Base-by-base conservation (phyloP, 352 stramenopile species). In the Phytophthora podocarpi region DNA sequence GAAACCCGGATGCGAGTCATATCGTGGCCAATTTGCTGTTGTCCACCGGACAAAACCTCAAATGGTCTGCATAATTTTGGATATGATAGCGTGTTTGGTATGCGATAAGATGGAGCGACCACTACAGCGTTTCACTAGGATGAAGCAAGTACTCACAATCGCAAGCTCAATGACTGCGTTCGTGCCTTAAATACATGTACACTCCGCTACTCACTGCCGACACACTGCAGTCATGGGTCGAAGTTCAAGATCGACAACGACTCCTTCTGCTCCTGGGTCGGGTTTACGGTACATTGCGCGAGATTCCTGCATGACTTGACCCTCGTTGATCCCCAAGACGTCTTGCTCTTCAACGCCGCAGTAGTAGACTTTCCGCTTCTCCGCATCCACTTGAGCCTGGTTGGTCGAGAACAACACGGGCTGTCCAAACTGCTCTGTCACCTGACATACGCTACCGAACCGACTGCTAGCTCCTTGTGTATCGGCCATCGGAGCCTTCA, bases 321-420 rank as follows among this genome's bases (percentile, higher is more conserved):
- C 82, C 57, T 97, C 90, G 43, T 97, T 96, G 53, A 97, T 97
- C 27, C 82, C 91, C 6, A 96, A 59, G 11, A 97, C 89, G 31
- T 97, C 89, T 61, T 97, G 90, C 41, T 93, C 82, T 47, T 94
- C 84, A 1, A 40, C 40, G 0, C 87, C 87, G 28, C 87, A 95
- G 37, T 94, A 95, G 10, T 75, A 59, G 7, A 93, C 59, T 23
- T 72, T 74, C 2, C 80, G 57, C 46, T 92, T 92, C 31, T 93
- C 84, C 4, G 45, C 13, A 58, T 93, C 84, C 23, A 93, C 80
- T 60, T 88, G 67, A 1, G 74, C 68, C 36, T 89, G 79, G 27
- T 80, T 82, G 1, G 68, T 69, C 0, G 87, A 90, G 46, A 97
- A 97, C 7, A 97, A 48, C 8, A 96, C 72, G 11, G 83, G 78